Base-by-base conservation (phyloP, 768 basidiomycete species). In the Suillus luteus region DNA sequence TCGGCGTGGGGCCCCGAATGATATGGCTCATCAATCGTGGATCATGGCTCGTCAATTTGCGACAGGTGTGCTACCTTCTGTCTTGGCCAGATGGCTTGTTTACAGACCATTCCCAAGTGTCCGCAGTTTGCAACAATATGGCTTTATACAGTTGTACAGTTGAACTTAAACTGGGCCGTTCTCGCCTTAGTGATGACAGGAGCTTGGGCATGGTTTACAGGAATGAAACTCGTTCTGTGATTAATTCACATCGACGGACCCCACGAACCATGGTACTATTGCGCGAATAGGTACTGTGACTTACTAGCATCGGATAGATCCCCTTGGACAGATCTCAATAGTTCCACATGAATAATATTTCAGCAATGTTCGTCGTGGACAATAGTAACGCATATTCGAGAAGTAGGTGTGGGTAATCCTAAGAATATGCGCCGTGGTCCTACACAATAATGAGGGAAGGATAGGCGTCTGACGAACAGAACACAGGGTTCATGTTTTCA, bases 51-150 rank as follows among this genome's bases (percentile, higher is more conserved):
- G 81, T 82, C 40, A 89, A 89, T 68, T 92, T 94, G 81, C 83
- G 82, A 54, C 91, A 93, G 84, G 92, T 92, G 61, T 54, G 54
- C 55, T 9, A 40, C 17, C 12, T 35, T 40, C 37, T n/a, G 10
- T 38, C 51, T 33, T 11, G 10, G 6, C 10, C 17, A 19, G 17
- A 41, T 46, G 38, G n/a, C 14, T 10, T 15, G 17, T 60, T 55
- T 43, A 62, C 40, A 43, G 49, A 31, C 66, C 33, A 66, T 55
- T 55, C 22, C 38, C 41, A 62, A 94, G 93, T 83, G 84, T 63
- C 92, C 93, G 14, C 90, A 93, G 12, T 76, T 93, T 61, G 87
- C 87, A 3, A 92, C 92, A 0, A 71, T 90, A 7, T 94, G 93
- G 92, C 79, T 93, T 10, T 94, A 90, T 68, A 81, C 85, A 3